phyloP scores from a whole-genome alignment of 176 grass and related monocot species.

The Eragrostis curvula region DNA sequence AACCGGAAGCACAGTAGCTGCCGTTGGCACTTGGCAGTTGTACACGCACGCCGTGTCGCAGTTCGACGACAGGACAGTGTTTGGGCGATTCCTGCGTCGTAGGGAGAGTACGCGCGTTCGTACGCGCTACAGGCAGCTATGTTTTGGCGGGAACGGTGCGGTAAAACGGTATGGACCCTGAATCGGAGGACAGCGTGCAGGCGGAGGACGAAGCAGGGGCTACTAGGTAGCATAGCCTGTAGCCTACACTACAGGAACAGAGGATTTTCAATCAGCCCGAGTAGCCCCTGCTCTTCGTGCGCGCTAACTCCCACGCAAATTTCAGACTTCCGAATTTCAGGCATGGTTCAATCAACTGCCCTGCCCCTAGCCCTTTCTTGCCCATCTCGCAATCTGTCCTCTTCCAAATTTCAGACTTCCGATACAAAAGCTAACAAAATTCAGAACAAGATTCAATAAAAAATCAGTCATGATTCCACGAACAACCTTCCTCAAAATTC shows the following conservation, averaged over 20 bases:
- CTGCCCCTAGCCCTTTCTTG: background rate
- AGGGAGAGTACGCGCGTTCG: background rate
- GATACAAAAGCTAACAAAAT: background rate
- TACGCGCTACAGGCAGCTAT: background rate
- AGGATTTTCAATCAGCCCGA: constrained; percentile 44
- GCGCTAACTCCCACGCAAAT: constrained; percentile 33
- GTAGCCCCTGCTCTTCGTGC: background rate
- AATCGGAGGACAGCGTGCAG: constrained; percentile 31
- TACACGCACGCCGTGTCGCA: background rate
- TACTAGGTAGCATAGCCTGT: background rate
- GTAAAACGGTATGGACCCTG: constrained; percentile 26
- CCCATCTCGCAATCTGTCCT: background rate
- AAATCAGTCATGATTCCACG: background rate
- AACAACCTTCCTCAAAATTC: background rate
- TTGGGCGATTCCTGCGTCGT: background rate
- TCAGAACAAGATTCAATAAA: background rate
- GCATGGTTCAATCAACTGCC: too few species aligned
- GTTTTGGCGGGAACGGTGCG: constrained; percentile 26
- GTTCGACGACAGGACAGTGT: background rate
- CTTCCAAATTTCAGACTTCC: background rate
- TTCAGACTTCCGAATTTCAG: too few species aligned
- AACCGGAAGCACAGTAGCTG: background rate
- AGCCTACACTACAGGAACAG: constrained; percentile 7
- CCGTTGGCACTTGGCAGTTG: background rate
- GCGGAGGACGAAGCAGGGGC: background rate